phyloP scores from a whole-genome alignment of 2,329 filamentous ascomycete genomes.

The Periconia macrospinosa region DNA sequence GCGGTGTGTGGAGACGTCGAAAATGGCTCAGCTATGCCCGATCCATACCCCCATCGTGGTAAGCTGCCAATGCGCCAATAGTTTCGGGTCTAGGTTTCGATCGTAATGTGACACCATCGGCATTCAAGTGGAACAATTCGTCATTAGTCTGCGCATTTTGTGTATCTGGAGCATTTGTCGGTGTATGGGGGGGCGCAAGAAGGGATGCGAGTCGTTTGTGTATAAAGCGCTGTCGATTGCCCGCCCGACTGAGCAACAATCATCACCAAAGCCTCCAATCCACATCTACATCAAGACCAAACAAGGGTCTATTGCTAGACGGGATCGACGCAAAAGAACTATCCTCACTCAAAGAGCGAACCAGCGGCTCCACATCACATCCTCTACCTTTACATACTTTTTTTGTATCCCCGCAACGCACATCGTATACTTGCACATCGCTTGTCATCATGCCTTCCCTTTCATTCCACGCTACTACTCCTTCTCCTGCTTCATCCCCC shows the following conservation, averaged over 20 bases:
- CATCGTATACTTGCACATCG: background rate
- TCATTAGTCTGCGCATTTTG: constrained; percentile 29
- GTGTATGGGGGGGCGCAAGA: constrained; percentile 15
- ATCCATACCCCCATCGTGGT: constrained; percentile 27
- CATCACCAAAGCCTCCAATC: constrained; percentile 21
- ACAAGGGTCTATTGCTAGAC: constrained; percentile 19
- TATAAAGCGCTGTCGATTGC: constrained; percentile 36
- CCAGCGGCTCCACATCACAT: constrained; percentile 10
- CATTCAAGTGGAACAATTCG: constrained; percentile 25
- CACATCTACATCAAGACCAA: constrained; percentile 22
- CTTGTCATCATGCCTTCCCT: constrained; percentile 40
- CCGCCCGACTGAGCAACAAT: constrained; percentile 26
- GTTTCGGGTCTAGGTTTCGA: constrained; percentile 27
- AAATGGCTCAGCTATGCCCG: constrained; percentile 37
- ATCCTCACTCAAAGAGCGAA: constrained; percentile 29
- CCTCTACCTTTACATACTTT: constrained; percentile 4
- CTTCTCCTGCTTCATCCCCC: constrained; percentile 40
- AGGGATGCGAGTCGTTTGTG: constrained; percentile 16
- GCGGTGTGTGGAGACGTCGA: constrained; percentile 33
- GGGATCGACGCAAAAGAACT: constrained; percentile 37
- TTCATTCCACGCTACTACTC: constrained; percentile 38
- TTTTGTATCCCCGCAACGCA: too few species aligned
- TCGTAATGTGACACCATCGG: constrained; percentile 33
- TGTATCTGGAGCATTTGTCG: constrained; percentile 33
- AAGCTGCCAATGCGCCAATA: constrained; percentile 27